phyloP scores from a whole-genome alignment of 2,329 filamentous ascomycete species.

The Scorias spongiosa region DNA sequence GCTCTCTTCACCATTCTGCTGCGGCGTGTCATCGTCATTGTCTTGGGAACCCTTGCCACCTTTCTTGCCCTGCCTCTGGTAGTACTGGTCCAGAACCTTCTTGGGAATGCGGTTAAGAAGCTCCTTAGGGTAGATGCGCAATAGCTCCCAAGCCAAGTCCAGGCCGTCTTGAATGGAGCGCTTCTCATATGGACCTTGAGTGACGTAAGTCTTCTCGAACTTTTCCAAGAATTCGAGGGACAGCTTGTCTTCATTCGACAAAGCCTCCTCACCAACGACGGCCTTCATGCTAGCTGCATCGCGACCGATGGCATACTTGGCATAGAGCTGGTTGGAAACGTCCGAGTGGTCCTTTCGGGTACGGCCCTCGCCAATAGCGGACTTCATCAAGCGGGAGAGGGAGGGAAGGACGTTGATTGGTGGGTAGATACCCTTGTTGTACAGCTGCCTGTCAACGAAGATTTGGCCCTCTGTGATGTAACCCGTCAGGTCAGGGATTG shows the following conservation, averaged over 20 bases:
- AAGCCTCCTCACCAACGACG: slow-evolving; percentile 92
- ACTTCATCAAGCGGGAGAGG: slow-evolving; percentile 98
- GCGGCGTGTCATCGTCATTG: slow-evolving; percentile 19
- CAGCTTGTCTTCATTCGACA: slow-evolving; percentile 92
- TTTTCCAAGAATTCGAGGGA: slow-evolving; percentile 97
- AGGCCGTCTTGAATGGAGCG: slow-evolving; percentile 85
- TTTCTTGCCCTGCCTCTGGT: slow-evolving; percentile 28
- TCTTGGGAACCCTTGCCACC: slow-evolving; percentile 31
- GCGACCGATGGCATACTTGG: slow-evolving; percentile 98
- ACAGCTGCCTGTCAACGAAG: slow-evolving; percentile 80
- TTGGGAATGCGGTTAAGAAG: slow-evolving; percentile 67
- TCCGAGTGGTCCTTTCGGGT: slow-evolving; percentile 95
- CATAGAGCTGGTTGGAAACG: slow-evolving; percentile 98
- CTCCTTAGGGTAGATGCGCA: slow-evolving; percentile 96
- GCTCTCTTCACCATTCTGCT: slow-evolving; percentile 15
- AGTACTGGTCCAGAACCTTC: slow-evolving; percentile 38
- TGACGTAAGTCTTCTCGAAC: slow-evolving; percentile 91
- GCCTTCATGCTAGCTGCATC: slow-evolving; percentile 98
- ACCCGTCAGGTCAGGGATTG: slow-evolving; percentile 94
- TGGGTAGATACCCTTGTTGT: slow-evolving; percentile 96
- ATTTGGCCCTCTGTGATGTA: slow-evolving; percentile 99
- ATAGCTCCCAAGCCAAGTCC: slow-evolving; percentile 88
- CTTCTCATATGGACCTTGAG: slow-evolving; percentile 81
- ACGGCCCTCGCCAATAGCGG: slow-evolving; percentile 92
- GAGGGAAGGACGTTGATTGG: slow-evolving; percentile 98